Base-by-base conservation (phyloP, 306 rosid genomes). In the Mimosa bimucronata region DNA sequence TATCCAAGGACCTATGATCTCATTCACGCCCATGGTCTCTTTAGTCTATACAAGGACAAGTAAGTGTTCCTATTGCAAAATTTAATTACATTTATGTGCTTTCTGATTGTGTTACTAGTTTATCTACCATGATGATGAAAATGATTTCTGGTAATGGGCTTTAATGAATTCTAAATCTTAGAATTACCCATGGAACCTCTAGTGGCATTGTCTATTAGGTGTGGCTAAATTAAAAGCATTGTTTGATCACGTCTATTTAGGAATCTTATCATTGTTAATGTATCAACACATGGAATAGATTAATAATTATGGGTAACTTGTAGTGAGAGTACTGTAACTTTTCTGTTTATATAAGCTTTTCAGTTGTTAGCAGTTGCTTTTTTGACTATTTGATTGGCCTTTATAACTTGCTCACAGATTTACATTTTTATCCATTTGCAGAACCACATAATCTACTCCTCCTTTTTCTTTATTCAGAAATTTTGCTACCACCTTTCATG, bases 1-100 rank as follows among this genome's bases (percentile, higher is more conserved):
- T 83, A 83, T 44, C 86, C 86, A 7, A 70, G 86, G 77, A 83
- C 86, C 15, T 83, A 83, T 15, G 86, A 83, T 52, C 86, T 83
- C 67, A 83, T 83, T 74, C 86, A 83, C 66, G 86, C 83, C 28
- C 41, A 79, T 48, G 83, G 86, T 31, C 66, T 83, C 76, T 83
- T 83, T 61, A 83, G 86, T 57, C 71, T 78, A 44, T 83, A 83
- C 74, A 57, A 74, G 73, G 83, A 83, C 77, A 83, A 74, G 86
- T 83, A 67, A 74, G 86, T 68, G 19, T 77, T 77, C 42, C 72
- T 40, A 12, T 65, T 61, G 37, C 46, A 50, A 52, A 62, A 72
- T 72, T 29, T 28, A 71, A 77, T 55, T 26, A 82, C 1, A 16
- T 40, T 34, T 73, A 66, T 45, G 7, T 73, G 12, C 66, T 18